Evolutionary conservation across 129 eudicot genomes (phyloP).

Genomic region (Centaurea solstitialis): DNA sequence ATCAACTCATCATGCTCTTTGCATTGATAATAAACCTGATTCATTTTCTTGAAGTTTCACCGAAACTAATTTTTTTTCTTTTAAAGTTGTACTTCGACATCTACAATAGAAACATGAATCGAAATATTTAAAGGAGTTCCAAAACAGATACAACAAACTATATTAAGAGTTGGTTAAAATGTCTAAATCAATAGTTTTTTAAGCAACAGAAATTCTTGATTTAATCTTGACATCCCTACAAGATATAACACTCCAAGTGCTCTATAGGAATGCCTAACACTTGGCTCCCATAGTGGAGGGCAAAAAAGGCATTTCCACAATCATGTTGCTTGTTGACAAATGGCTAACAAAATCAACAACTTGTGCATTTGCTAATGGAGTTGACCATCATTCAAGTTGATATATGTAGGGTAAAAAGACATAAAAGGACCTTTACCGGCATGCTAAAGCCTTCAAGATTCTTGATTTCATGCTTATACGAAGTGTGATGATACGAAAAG

Average conservation of each 20-base stretch:
- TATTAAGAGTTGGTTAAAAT: not conserved
- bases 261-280: constrained; percentile 10
- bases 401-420: constrained; percentile 22
- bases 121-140: not conserved
- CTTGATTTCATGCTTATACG: constrained; percentile 36
- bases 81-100: not conserved
- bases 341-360: constrained; percentile 22
- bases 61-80: not conserved
- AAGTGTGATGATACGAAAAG: constrained; percentile 20
- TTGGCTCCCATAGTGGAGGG: constrained; percentile 53
- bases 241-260: constrained; percentile 15
- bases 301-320: constrained; percentile 35
- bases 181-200: not conserved
- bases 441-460: constrained; percentile 32
- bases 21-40: not conserved
- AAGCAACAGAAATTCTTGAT: constrained; percentile 24
- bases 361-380: constrained; percentile 41
- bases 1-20: too few relatives aligned
- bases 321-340: constrained; percentile 47
- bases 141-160: not conserved
- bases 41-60: not conserved
- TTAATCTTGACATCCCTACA: constrained; percentile 18
- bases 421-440: constrained; percentile 34
- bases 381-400: constrained; percentile 40
- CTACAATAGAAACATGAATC: not conserved